These are phyloP conservation scores for Sugiyamaella americana DNA, from an alignment of 805 yeast species.

Conservation along the genomic window DNA sequence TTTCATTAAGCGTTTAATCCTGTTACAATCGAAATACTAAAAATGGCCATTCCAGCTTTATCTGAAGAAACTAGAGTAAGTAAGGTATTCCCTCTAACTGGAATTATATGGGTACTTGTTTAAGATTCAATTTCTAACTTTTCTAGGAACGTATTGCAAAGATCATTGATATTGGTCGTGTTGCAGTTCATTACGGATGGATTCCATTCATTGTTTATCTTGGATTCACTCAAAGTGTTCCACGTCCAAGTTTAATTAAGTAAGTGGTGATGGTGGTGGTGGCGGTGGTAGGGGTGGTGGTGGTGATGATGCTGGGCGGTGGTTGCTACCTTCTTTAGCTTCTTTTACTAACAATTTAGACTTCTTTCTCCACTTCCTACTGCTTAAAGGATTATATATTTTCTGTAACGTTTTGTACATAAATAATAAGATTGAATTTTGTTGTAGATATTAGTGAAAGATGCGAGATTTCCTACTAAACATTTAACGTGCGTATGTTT, in stretches of 20 bases:
- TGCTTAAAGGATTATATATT: slow-evolving; percentile 42
- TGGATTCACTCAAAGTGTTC: slow-evolving; percentile 77
- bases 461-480: too few relatives aligned
- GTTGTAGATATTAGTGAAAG: too few relatives aligned
- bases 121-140: slow-evolving; percentile 23
- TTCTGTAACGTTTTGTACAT: too few relatives aligned
- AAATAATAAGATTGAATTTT: too few relatives aligned
- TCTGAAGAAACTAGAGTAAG: slow-evolving; percentile 39
- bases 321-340: too few relatives aligned
- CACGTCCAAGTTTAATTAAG: slow-evolving; percentile 75
- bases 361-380: slow-evolving; percentile 77
- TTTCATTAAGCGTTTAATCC: too few relatives aligned
- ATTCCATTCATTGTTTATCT: slow-evolving; percentile 90
- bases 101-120: neutral
- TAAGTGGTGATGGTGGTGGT: slow-evolving; percentile 22
- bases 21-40: neutral
- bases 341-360: slow-evolving; percentile 30
- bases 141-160: slow-evolving; percentile 77
- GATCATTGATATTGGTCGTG: slow-evolving; percentile 75
- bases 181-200: slow-evolving; percentile 93
- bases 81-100: too few relatives aligned
- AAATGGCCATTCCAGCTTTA: slow-evolving; percentile 19
- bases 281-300: too few relatives aligned
- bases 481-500: too few relatives aligned
- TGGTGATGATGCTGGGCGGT: too few relatives aligned